Evolutionary conservation across 345 rosid species (phyloP).

Genomic region (Gossypium anomalum): DNA sequence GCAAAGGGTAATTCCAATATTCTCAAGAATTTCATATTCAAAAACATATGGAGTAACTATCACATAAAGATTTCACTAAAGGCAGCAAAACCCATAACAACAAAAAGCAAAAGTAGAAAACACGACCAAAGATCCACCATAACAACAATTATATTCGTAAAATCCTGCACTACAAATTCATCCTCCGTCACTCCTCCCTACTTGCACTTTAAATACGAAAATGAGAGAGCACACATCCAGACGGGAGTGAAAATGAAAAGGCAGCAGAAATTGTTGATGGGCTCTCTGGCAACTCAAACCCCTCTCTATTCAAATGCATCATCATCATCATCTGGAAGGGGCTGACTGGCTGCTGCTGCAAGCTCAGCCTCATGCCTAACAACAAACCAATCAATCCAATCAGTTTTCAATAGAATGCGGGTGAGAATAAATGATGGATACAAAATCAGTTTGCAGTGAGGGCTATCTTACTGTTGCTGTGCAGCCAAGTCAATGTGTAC

Average conservation of each 20-base stretch:
- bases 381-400: not conserved
- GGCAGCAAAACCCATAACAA: constrained; percentile 1
- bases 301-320: constrained; percentile 13
- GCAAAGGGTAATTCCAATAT: not conserved
- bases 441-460: not conserved
- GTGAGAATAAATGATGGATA: not conserved
- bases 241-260: not conserved
- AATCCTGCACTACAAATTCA: constrained; percentile 13
- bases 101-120: not conserved
- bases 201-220: not conserved
- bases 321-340: constrained; percentile 20
- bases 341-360: constrained; percentile 11
- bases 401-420: too few species aligned
- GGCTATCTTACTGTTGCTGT: constrained; percentile 73
- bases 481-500: constrained; percentile 77
- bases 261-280: not conserved
- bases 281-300: not conserved
- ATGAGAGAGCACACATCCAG: not conserved
- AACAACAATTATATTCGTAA: not conserved
- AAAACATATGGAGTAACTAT: not conserved
- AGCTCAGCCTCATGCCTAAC: constrained; percentile 21
- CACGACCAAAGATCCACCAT: not conserved
- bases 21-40: constrained; percentile 2
- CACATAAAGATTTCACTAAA: not conserved
- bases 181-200: not conserved